Evolutionary conservation across 139 green algal genomes (phyloP), one percentile per base, ranked within the genome.

Genomic region (Gonium pectorale): DNA sequence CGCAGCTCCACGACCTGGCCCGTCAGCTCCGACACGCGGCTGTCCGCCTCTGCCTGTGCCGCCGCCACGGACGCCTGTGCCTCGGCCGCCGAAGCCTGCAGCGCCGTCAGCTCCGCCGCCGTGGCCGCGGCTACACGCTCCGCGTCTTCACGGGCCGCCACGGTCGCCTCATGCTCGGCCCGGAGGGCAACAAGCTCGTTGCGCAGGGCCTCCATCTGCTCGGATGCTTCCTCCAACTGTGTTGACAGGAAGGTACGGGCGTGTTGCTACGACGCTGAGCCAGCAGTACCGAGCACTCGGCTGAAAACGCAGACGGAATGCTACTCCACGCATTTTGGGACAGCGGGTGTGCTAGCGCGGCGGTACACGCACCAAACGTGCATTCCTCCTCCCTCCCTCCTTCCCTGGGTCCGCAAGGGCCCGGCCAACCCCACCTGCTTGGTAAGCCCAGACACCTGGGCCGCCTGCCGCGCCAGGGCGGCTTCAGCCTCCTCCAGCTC

Each of bases 201-300:
- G 21, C 64, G 77, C 15, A 83, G 63, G 5, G 62, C 77, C 60
- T 83, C 77, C 59, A 83, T n/a, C 8, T 26, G n/a, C 22, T 17
- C n/a, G 43, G 62, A 73, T 1, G 77, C 60, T 0, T 73, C 77
- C 41, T 83, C 60, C n/a, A 83, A 26, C 77, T 82, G 59, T 46
- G 33, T 7, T 44, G 43, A 2, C 15, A 69, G 13, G 62, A 69
- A 26, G 27, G 59, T 11, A 17, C 17, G 56, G 46, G 46, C 46
- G 46, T 54, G 46, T 24, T 54, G 46, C 11, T 15, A 54, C 11
- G 13, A n/a, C n/a, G n/a, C n/a, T n/a, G n/a, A n/a, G n/a, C n/a
- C n/a, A n/a, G 46, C 46, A 54, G 46, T 24, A 54, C 13, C 46
- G 46, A 54, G 46, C 13, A 15, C 11, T 54, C 13, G 46, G 46